phyloP scores from a whole-genome alignment of 805 yeast genomes.

The Kurtzmaniella cleridarum region DNA sequence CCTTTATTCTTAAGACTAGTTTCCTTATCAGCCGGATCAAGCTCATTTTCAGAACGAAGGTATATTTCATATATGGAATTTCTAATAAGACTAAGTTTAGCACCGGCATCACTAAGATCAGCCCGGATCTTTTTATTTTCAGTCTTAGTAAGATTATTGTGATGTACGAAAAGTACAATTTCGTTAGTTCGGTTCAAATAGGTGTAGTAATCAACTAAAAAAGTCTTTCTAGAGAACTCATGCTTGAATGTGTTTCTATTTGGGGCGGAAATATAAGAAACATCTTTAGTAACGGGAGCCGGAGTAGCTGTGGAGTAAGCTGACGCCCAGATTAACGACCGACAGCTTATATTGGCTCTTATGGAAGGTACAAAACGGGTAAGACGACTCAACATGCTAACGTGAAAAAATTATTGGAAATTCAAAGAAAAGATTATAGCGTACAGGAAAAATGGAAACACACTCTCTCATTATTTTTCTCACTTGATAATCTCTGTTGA shows the following conservation, averaged over 20 bases:
- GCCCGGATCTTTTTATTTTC: slow-evolving; percentile 64
- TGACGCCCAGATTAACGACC: background rate
- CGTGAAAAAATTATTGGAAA: too few relatives aligned
- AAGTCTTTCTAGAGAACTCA: slow-evolving; percentile 74
- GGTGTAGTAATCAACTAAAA: slow-evolving; percentile 74
- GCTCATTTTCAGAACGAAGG: slow-evolving; percentile 60
- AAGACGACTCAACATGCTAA: too few relatives aligned
- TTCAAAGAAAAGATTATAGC: too few relatives aligned
- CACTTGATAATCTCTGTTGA: too few relatives aligned
- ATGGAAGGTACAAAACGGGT: background rate
- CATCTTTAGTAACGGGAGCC: background rate
- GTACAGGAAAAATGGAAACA: too few relatives aligned
- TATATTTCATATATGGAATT: slow-evolving; percentile 69
- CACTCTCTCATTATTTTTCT: too few relatives aligned
- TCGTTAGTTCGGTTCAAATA: slow-evolving; percentile 61
- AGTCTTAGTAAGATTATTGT: slow-evolving; percentile 66
- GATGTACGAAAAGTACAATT: slow-evolving; percentile 75
- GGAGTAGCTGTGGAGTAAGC: background rate
- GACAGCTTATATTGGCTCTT: background rate
- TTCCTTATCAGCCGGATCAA: slow-evolving; percentile 67
- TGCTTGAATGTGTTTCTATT: slow-evolving; percentile 54
- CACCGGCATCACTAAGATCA: slow-evolving; percentile 63
- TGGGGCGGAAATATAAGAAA: too few relatives aligned
- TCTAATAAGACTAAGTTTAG: slow-evolving; percentile 61
- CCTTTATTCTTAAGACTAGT: slow-evolving; percentile 41